A percentile compares a stretch with the other conserved stretches of the same genome.
These are phyloP conservation scores for Kazachstania taianensis DNA, from an alignment of 805 yeast species.

Conservation along the genomic window DNA sequence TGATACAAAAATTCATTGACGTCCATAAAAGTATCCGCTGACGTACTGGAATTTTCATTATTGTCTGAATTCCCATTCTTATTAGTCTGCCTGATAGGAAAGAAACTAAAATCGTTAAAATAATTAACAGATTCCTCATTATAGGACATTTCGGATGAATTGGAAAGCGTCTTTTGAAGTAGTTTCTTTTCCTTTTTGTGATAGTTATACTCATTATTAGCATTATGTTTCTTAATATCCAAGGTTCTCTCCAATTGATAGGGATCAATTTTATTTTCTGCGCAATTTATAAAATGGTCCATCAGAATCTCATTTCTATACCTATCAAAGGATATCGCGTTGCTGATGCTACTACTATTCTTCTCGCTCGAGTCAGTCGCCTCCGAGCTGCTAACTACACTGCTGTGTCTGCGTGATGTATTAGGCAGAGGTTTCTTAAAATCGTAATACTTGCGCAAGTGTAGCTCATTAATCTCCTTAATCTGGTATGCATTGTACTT, in stretches of 20 bases:
- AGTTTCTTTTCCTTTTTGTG: neutral
- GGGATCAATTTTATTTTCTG: conserved; percentile 11
- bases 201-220: neutral
- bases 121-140: neutral
- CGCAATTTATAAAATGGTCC: conserved; percentile 11
- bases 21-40: neutral
- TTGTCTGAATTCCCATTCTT: no score
- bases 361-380: neutral
- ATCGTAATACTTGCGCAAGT: conserved; percentile 3
- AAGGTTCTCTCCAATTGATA: conserved; percentile 4
- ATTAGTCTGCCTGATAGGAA: no score
- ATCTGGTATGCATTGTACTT: conserved; percentile 1
- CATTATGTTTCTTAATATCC: neutral
- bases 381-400: conserved; percentile 2
- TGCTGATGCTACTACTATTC: neutral
- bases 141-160: neutral
- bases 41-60: no score
- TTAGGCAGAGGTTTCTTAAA: neutral
- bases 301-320: conserved; percentile 4
- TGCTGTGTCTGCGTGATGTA: conserved; percentile 1
- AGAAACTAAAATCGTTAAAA: no score
- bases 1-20: neutral
- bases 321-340: neutral
- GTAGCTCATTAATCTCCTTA: conserved; percentile 1
- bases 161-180: neutral